These are phyloP conservation scores for Monosporascus sp. DNA, from an alignment of 2,329 filamentous ascomycete species.

Conservation along the genomic window DNA sequence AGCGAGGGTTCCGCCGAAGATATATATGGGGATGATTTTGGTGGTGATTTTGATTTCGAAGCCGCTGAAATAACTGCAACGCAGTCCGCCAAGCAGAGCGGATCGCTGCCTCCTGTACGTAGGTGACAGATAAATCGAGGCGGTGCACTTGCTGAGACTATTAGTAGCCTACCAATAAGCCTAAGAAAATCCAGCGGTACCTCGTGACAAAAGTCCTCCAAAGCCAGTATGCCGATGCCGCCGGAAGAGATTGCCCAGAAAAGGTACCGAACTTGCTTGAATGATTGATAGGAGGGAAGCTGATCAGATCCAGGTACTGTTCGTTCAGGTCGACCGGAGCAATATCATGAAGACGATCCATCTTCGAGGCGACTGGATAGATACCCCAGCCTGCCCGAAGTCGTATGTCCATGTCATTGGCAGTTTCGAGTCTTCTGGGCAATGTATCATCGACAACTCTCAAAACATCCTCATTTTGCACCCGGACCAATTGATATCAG, in stretches of 20 bases:
- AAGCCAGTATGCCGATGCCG: slow-evolving; percentile 60
- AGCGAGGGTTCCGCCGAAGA: slow-evolving; percentile 36
- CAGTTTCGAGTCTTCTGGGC: slow-evolving; percentile 61
- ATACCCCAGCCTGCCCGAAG: slow-evolving; percentile 68
- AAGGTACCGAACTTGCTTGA: slow-evolving; percentile 52
- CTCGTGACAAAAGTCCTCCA: slow-evolving; percentile 70
- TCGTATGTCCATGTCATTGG: slow-evolving; percentile 86
- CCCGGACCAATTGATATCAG: slow-evolving; percentile 90
- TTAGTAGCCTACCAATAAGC: slow-evolving; percentile 61
- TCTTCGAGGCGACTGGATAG: slow-evolving; percentile 80
- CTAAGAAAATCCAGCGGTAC: slow-evolving; percentile 80
- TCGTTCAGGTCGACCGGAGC: slow-evolving; percentile 74
- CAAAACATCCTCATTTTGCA: slow-evolving; percentile 85
- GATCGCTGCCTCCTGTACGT: slow-evolving; percentile 48
- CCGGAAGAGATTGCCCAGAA: slow-evolving; percentile 56
- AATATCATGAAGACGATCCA: slow-evolving; percentile 63
- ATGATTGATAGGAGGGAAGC: slow-evolving; percentile 7
- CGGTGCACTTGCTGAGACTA: slow-evolving; percentile 54
- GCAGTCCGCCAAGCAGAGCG: slow-evolving; percentile 46
- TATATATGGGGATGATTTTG: slow-evolving; percentile 68
- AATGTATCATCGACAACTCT: slow-evolving; percentile 77
- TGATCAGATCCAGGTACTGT: slow-evolving; percentile 55
- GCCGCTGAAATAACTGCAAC: slow-evolving; percentile 69
- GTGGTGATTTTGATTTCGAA: slow-evolving; percentile 68
- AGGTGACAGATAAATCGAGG: slow-evolving; percentile 24